Conservation (phyloP, 345 rosid species). For the Sonneratia alba region DNA sequence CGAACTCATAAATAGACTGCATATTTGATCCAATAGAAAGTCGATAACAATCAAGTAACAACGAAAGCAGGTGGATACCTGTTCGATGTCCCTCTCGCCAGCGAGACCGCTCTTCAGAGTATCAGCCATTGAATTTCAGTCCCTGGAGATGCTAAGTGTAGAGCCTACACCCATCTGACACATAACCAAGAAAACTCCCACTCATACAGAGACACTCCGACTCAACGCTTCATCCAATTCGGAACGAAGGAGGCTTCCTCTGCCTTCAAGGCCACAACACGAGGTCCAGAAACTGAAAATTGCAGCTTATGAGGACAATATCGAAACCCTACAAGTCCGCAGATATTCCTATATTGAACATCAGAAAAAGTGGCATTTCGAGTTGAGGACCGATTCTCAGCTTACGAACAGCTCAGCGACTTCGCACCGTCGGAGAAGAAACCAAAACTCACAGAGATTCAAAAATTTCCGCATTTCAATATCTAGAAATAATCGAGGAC, state of each 20-base stretch:
- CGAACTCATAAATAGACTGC: background rate
- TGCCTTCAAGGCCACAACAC: background rate
- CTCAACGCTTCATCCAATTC: background rate
- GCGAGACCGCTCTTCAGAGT: conserved; percentile 43
- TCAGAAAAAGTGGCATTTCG: background rate
- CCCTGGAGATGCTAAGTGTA: conserved; percentile 19
- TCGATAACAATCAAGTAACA: background rate
- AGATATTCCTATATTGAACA: conserved; percentile 10
- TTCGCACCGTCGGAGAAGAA: background rate
- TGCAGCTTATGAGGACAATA: conserved; percentile 2
- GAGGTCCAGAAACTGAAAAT: conserved; percentile 4
- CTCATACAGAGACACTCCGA: conserved; percentile 19
- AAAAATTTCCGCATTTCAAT: background rate
- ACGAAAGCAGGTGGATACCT: conserved; percentile 28
- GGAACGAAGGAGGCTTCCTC: conserved; percentile 2
- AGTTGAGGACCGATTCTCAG: conserved; percentile 5
- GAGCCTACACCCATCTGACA: conserved; percentile 44
- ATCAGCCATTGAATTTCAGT: conserved; percentile 59
- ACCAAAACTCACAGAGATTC: background rate
- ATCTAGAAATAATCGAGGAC: background rate
- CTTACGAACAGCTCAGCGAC: conserved; percentile 17
- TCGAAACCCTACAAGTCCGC: conserved; percentile 13
- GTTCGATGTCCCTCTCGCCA: conserved; percentile 71
- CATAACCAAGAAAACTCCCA: conserved; percentile 18
- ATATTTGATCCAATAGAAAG: background rate